Evolutionary conservation across 768 basidiomycete species (phyloP).

Genomic region (Nevesoporus exiguus): DNA sequence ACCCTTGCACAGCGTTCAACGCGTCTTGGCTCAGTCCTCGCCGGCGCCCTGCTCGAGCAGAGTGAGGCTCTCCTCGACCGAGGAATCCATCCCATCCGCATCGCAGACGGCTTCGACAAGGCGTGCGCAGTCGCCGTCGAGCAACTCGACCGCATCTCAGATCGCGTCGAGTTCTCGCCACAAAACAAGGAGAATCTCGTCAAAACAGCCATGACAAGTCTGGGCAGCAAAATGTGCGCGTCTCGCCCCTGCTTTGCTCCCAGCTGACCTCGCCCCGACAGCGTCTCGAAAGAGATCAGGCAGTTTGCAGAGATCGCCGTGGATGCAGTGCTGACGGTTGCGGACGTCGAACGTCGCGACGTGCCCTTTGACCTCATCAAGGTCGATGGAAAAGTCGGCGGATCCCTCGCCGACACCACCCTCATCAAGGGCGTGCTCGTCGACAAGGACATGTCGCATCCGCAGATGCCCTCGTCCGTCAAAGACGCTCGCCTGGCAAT

Average conservation of each 20-base stretch:
- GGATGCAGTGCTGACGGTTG: constrained; percentile 92
- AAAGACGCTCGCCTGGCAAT: constrained; percentile 92
- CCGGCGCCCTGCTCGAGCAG: constrained; percentile 94
- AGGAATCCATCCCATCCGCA: constrained; percentile 98
- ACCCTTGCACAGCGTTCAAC: constrained; percentile 3
- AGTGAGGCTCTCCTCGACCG: constrained; percentile 95
- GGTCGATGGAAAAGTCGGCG: constrained; percentile 98
- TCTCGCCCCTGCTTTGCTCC: background rate
- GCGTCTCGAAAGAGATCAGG: constrained; percentile 93
- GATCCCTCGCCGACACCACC: constrained; percentile 90
- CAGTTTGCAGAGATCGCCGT: constrained; percentile 98
- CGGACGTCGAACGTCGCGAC: constrained; percentile 91
- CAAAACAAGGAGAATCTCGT: constrained; percentile 83
- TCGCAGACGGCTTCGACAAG: constrained; percentile 97
- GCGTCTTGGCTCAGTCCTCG: constrained; percentile 61
- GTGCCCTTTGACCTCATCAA: constrained; percentile 99
- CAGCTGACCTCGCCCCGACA: constrained; percentile 32
- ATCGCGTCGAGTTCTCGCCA: constrained; percentile 81
- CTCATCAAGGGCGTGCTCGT: constrained; percentile 97
- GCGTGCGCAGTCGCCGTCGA: constrained; percentile 89
- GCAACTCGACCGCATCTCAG: constrained; percentile 87
- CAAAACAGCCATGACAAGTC: constrained; percentile 92
- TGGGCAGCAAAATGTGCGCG: constrained; percentile 93
- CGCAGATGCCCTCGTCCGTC: constrained; percentile 91
- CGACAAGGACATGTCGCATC: constrained; percentile 99